phyloP scores from a whole-genome alignment of 163 green algal genomes.

The Scenedesmus sp. region DNA sequence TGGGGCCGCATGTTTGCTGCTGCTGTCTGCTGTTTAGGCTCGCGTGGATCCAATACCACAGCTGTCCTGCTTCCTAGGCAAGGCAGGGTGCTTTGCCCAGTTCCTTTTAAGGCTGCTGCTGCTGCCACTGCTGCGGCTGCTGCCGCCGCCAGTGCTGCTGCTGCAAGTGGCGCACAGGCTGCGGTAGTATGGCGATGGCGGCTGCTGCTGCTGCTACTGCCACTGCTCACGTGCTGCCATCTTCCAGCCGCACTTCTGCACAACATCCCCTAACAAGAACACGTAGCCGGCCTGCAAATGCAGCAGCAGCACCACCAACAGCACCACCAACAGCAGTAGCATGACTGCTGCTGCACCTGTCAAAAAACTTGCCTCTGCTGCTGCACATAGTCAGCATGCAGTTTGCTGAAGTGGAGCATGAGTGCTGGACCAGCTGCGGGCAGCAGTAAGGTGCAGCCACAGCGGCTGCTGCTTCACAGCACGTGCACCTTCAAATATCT shows the following conservation, averaged over 20 bases:
- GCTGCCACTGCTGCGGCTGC: not conserved
- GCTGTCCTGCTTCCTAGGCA: too few species aligned
- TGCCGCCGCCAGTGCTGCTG: not conserved
- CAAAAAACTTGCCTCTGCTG: not conserved
- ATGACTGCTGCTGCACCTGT: not conserved
- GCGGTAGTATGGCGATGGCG: not conserved
- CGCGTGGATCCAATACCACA: too few species aligned
- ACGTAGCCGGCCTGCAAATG: slow-evolving; percentile 32
- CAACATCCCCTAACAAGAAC: not conserved
- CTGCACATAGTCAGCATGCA: not conserved
- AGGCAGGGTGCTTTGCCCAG: too few species aligned
- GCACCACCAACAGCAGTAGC: not conserved
- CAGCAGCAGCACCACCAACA: not conserved
- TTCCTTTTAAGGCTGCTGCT: too few species aligned
- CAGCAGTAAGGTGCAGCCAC: not conserved
- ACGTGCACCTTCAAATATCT: slow-evolving; percentile 27
- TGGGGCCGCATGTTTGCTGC: not conserved
- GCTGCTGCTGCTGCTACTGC: not conserved
- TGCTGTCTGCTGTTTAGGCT: too few species aligned
- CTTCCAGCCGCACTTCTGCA: slow-evolving; percentile 44
- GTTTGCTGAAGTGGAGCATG: too few species aligned
- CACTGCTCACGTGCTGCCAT: slow-evolving; percentile 19
- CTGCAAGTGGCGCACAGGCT: not conserved
- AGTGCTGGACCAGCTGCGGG: not conserved
- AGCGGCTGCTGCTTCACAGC: not conserved